Conservation (phyloP, 2,329 filamentous ascomycete species). For the Fusarium caatingaense region DNA sequence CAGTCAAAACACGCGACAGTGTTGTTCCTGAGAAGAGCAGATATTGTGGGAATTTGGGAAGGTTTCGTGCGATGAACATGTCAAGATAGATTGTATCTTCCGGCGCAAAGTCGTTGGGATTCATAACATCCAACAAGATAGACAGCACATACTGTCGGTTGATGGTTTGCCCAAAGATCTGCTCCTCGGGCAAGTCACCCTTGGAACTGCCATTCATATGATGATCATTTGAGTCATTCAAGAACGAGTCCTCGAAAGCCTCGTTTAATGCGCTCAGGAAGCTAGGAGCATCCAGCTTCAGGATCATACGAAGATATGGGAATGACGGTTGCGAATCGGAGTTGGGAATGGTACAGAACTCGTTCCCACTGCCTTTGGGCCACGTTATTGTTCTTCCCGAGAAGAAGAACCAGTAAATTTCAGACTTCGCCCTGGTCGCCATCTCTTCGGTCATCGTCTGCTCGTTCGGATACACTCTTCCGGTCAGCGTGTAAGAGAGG, state of each 20-base stretch:
- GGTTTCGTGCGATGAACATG: constrained; percentile 96
- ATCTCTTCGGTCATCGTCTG: constrained; percentile 77
- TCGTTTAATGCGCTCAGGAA: constrained; percentile 97
- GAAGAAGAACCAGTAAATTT: constrained; percentile 94
- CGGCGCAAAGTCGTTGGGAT: constrained; percentile 75
- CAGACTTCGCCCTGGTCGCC: constrained; percentile 81
- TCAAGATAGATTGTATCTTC: constrained; percentile 94
- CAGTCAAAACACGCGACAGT: constrained; percentile 81
- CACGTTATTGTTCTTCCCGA: constrained; percentile 81
- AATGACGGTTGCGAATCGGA: constrained; percentile 77
- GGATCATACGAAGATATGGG: constrained; percentile 83
- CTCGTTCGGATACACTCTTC: constrained; percentile 90
- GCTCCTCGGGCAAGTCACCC: constrained; percentile 70
- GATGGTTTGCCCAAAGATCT: constrained; percentile 76
- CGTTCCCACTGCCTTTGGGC: constrained; percentile 72
- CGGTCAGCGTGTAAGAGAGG: constrained; percentile 89
- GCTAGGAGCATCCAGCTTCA: constrained; percentile 89
- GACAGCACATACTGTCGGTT: constrained; percentile 94
- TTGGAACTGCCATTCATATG: constrained; percentile 60
- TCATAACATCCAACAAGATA: constrained; percentile 92
- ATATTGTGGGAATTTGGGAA: constrained; percentile 97
- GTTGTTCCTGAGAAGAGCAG: constrained; percentile 89
- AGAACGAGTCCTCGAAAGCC: constrained; percentile 92
- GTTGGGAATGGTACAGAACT: constrained; percentile 70
- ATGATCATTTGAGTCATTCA: constrained; percentile 82